phyloP scores from a whole-genome alignment of 345 rosid species.

The Abelmoschus esculentus region DNA sequence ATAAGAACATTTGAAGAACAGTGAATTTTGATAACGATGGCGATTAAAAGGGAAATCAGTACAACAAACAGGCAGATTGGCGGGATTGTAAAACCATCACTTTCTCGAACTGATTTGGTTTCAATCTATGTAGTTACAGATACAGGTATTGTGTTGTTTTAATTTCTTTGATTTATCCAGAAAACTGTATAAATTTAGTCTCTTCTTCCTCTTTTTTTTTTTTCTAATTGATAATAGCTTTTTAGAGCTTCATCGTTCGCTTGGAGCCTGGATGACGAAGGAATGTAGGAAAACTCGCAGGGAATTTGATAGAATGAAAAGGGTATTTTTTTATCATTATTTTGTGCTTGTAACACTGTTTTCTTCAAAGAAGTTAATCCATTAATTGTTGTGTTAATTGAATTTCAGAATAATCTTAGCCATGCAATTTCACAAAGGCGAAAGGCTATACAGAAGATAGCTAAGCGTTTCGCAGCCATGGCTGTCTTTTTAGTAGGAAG shows the following conservation, averaged over 20 bases:
- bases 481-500: conserved; percentile 9
- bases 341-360: background rate
- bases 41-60: background rate
- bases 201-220: background rate
- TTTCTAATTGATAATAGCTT: background rate
- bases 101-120: background rate
- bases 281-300: conserved; percentile 1
- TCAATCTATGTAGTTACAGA: conserved; percentile 3
- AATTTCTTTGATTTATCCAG: background rate
- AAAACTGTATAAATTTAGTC: background rate
- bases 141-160: conserved; percentile 20
- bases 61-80: background rate
- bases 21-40: background rate
- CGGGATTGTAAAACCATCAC: conserved; percentile 7
- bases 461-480: conserved; percentile 12
- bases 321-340: conserved; percentile 8
- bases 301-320: conserved; percentile 4
- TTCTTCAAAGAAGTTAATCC: background rate
- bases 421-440: background rate
- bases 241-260: background rate
- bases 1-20: background rate
- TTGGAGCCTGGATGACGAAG: background rate
- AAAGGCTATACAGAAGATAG: conserved; percentile 14
- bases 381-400: background rate
- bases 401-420: conserved; percentile 8